Conservation (phyloP, 1,284 basidiomycete species). For the Lignosus rhinocerotis region DNA sequence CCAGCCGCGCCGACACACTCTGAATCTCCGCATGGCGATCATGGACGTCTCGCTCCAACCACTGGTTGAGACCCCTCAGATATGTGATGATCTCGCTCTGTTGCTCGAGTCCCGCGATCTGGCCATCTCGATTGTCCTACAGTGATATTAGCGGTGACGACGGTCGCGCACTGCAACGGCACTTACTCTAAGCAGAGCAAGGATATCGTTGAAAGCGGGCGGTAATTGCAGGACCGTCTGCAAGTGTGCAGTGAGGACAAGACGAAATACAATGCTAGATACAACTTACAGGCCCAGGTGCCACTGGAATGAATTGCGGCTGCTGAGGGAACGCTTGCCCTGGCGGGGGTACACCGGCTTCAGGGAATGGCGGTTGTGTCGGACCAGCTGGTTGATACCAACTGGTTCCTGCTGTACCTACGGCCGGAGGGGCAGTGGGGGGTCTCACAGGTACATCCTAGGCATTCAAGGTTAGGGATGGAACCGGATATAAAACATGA, state of each 20-base stretch:
- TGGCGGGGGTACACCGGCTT: slow-evolving; percentile 12
- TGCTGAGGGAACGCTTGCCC: slow-evolving; percentile 10
- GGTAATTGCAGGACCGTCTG: slow-evolving; percentile 62
- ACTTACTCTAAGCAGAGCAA: slow-evolving; percentile 65
- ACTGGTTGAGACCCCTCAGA: slow-evolving; percentile 68
- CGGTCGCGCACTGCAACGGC: neutral
- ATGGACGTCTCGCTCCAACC: slow-evolving; percentile 71
- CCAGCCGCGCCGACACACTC: slow-evolving; percentile 63
- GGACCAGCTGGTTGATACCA: slow-evolving; percentile 16
- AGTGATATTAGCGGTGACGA: slow-evolving; percentile 5
- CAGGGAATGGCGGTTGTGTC: neutral
- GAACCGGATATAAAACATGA: too few species aligned
- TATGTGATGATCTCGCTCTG: slow-evolving; percentile 78
- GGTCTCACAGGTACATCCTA: slow-evolving; percentile 12
- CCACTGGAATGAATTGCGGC: slow-evolving; percentile 23
- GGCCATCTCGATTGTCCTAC: slow-evolving; percentile 73
- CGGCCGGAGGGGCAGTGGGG: slow-evolving; percentile 10
- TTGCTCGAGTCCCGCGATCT: slow-evolving; percentile 72
- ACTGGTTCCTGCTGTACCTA: neutral
- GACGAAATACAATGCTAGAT: slow-evolving; percentile 4
- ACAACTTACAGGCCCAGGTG: slow-evolving; percentile 34
- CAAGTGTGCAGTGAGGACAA: neutral
- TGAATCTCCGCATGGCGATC: slow-evolving; percentile 72
- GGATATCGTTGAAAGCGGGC: slow-evolving; percentile 48
- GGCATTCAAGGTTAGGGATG: neutral